Evolutionary conservation across 2,329 filamentous ascomycete species (phyloP).

Genomic region (Coniochaeta sp.): DNA sequence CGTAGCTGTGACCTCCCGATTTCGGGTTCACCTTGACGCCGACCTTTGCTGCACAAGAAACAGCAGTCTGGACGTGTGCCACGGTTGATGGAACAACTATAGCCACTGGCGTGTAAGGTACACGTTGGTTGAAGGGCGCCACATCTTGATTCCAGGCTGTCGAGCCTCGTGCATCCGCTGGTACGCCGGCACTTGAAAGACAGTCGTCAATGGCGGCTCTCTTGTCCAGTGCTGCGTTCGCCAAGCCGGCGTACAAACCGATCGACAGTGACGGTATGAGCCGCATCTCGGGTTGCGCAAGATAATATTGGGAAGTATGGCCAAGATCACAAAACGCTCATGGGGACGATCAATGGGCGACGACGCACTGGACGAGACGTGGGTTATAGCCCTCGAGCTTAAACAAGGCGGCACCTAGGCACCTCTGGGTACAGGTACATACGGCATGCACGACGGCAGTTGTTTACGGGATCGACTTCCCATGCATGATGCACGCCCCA

Average conservation of each 20-base stretch:
- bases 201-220: constrained; percentile 20
- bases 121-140: constrained; percentile 19
- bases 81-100: constrained; percentile 34
- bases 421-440: too few relatives aligned
- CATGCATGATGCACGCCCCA: background rate
- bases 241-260: background rate
- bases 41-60: constrained; percentile 34
- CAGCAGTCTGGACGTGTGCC: constrained; percentile 36
- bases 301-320: background rate
- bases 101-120: constrained; percentile 29
- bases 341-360: background rate
- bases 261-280: background rate
- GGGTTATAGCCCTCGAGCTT: background rate
- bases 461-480: background rate
- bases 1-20: constrained; percentile 45
- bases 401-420: too few relatives aligned
- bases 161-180: constrained; percentile 14
- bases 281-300: background rate
- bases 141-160: constrained; percentile 17
- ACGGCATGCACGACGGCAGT: too few relatives aligned
- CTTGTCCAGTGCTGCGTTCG: background rate
- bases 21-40: constrained; percentile 39
- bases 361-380: background rate
- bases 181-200: constrained; percentile 16
- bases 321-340: background rate